Conservation (phyloP, 257 asterid genomes). For the Solanum tarijense region DNA sequence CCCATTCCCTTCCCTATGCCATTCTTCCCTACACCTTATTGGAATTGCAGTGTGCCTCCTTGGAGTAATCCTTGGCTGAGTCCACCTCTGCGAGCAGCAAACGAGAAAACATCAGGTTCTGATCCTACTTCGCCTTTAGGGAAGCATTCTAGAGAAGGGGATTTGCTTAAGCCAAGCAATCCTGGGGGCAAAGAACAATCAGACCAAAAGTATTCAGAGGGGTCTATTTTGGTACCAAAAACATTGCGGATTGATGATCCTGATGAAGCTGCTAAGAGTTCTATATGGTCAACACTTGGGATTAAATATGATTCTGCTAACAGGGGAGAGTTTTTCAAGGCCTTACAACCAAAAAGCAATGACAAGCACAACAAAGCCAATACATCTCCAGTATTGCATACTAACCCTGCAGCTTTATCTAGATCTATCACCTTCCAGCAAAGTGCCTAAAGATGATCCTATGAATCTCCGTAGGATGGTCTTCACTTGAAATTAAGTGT, state of each 20-base stretch:
- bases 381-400: conserved; percentile 31
- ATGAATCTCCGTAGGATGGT: conserved; percentile 64
- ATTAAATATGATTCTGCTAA: conserved; percentile 39
- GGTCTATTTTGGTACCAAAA: conserved; percentile 53
- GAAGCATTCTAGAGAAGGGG: conserved; percentile 65
- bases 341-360: conserved; percentile 42
- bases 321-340: conserved; percentile 50
- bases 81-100: conserved; percentile 15
- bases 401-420: conserved; percentile 82
- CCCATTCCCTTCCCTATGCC: conserved; percentile 52
- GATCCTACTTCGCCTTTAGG: conserved; percentile 43
- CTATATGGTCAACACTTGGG: conserved; percentile 81
- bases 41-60: conserved; percentile 48
- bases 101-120: conserved; percentile 11
- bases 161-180: conserved; percentile 23
- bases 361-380: conserved; percentile 13
- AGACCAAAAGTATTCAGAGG: conserved; percentile 11
- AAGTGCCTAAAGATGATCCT: conserved; percentile 44
- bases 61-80: conserved; percentile 59
- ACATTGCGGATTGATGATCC: conserved; percentile 80
- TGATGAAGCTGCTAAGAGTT: conserved; percentile 80
- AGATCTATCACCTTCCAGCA: conserved; percentile 63
- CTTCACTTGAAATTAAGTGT: conserved; percentile 52
- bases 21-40: conserved; percentile 48
- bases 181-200: not conserved